Evolutionary conservation across 345 rosid genomes (phyloP).

Genomic region (Bruguiera sexangula): DNA sequence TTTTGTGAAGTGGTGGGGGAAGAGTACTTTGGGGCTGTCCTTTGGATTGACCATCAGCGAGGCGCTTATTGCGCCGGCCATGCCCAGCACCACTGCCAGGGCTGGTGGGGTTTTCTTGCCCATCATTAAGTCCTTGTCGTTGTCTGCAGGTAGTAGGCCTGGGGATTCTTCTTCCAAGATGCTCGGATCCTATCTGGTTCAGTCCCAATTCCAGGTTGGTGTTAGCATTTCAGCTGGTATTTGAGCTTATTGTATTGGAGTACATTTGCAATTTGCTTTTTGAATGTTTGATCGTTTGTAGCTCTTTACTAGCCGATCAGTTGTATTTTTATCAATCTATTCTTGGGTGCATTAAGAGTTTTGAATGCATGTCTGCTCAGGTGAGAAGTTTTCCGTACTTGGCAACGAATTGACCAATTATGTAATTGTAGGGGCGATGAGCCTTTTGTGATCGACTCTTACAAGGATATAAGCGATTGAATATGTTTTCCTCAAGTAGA

Average conservation of each 20-base stretch:
- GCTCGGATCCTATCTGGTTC: conserved; percentile 75
- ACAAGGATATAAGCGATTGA: too few relatives aligned
- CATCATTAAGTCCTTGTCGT: conserved; percentile 70
- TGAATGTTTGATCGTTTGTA: not conserved
- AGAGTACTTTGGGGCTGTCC: conserved; percentile 85
- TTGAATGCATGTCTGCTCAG: too few relatives aligned
- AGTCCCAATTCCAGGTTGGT: conserved; percentile 82
- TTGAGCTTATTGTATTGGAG: not conserved
- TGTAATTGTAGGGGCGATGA: too few relatives aligned
- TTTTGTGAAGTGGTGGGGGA: conserved; percentile 90
- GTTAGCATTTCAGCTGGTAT: not conserved
- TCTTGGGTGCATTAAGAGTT: too few relatives aligned
- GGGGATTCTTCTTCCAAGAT: conserved; percentile 67
- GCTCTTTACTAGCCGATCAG: not conserved
- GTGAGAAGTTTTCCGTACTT: too few relatives aligned
- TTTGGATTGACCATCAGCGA: conserved; percentile 86
- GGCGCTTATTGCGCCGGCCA: conserved; percentile 88
- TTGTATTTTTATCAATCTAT: too few relatives aligned
- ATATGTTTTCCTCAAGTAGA: too few relatives aligned
- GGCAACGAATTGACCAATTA: too few relatives aligned
- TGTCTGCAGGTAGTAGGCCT: conserved; percentile 80
- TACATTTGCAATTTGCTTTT: not conserved
- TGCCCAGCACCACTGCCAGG: conserved; percentile 96
- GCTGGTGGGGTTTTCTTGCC: conserved; percentile 97
- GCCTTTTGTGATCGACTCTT: too few relatives aligned